Evolutionary conservation across 805 yeast genomes (phyloP), one percentile per base, ranked within the genome.

Genomic region (Kuraishia cidri): DNA sequence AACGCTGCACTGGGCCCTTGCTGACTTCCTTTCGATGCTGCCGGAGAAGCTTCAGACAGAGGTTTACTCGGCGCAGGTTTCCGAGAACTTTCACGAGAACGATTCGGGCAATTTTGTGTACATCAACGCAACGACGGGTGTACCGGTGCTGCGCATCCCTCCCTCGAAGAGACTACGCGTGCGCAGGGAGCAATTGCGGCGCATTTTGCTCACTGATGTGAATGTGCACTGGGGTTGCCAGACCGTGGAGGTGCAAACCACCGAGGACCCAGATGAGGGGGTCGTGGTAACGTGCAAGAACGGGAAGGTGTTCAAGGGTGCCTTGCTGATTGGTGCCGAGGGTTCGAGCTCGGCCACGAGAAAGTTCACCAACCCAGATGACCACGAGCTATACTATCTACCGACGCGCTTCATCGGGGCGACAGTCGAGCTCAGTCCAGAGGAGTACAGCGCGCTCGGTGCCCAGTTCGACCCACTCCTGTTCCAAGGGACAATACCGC

Each of bases 401-500:
- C 58, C 56, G 1, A 40, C 50, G 7, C 35, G 52, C 29, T 51
- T 51, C 34, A 35, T 51, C 23, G 58, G 56, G 1, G 41, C 54
- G 22, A 48, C 45, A 21, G 46, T 51, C 16, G 37, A 37, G 13
- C 36, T 52, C 36, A 38, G 44, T n/a, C 33, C 35, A 9, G 44
- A 33, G 15, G 56, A 52, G 31, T 38, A 38, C 14, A 30, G 39
- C 5, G 16, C 14, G 4, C 34, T 52, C 7, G 36, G 47, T 19
- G 28, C 18, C 6, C 36, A 37, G 9, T 52, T 45, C 31, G 58
- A 52, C 34, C 55, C 54, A 6, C 37, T 52, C 5, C 32, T 51
- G 27, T 52, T 52, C 35, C 58, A 51, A 36, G 58, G 58, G 22
- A 51, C 56, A 2, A 46, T 45, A 6, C 56, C 56, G 4, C 24